Evolutionary conservation across 352 stramenopile genomes (phyloP).

Genomic region (Globisporangium cederbergense): DNA sequence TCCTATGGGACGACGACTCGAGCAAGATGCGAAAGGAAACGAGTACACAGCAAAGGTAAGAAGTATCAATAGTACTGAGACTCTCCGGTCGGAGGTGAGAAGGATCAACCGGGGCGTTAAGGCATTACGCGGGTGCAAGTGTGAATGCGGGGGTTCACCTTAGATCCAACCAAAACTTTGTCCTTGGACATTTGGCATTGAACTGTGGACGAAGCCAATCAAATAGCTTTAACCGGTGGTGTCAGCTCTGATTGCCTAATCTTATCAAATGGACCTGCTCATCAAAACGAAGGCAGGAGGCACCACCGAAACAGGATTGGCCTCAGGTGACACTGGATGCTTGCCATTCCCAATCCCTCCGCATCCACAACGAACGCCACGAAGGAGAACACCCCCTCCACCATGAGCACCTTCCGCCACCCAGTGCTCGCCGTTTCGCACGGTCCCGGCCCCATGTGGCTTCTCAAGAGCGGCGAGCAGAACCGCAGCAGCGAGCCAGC

Average conservation of each 20-base stretch:
- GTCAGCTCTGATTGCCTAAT: conserved; percentile 12
- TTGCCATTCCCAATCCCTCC: not conserved
- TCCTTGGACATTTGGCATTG: no score
- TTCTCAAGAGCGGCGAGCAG: conserved; percentile 49
- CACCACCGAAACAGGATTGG: not conserved
- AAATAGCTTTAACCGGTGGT: not conserved
- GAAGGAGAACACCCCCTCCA: not conserved
- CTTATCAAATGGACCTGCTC: not conserved
- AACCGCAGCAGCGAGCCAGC: conserved; percentile 31
- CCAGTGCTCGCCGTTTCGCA: conserved; percentile 55
- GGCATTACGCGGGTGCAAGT: no score
- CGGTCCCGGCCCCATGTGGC: conserved; percentile 53
- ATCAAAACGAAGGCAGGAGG: not conserved
- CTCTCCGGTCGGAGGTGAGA: no score
- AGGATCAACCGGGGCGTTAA: no score
- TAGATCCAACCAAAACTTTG: no score
- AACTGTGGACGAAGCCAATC: conserved; percentile 3
- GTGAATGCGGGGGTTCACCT: no score
- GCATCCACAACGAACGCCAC: not conserved
- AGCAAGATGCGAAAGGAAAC: no score
- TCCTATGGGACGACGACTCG: no score
- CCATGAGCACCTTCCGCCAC: conserved; percentile 24
- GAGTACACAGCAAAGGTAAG: no score
- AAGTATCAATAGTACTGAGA: no score
- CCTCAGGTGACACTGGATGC: not conserved